Conservation (phyloP, 768 basidiomycete genomes). For the Pleurotus sapidus region DNA sequence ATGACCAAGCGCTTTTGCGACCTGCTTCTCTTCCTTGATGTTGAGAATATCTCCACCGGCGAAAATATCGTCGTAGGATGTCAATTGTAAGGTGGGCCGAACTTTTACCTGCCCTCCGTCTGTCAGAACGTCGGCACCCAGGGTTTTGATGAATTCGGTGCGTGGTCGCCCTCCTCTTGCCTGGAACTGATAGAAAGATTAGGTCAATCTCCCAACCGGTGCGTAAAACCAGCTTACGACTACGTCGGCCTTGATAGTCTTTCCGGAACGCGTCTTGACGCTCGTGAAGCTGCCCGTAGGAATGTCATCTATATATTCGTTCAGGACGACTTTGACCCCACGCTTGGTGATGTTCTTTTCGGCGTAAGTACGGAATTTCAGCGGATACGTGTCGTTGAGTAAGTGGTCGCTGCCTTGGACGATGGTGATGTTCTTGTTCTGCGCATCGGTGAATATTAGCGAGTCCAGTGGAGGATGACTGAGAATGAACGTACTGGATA, state of each 20-base stretch:
- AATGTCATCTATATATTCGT: constrained; percentile 49
- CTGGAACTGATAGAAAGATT: constrained; percentile 23
- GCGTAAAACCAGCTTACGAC: constrained; percentile 39
- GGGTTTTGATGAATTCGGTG: constrained; percentile 48
- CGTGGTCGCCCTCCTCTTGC: constrained; percentile 43
- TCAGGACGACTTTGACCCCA: constrained; percentile 48
- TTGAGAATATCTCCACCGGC: constrained; percentile 67
- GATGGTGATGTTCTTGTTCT: constrained; percentile 54
- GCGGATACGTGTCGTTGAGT: constrained; percentile 54
- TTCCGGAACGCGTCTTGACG: constrained; percentile 50
- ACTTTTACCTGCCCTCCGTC: constrained; percentile 45
- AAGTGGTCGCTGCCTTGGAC: constrained; percentile 54
- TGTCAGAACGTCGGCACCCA: constrained; percentile 35
- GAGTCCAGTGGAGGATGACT: neutral
- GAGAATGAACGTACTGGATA: constrained; percentile 28
- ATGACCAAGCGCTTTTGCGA: constrained; percentile 43
- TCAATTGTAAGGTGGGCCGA: constrained; percentile 54
- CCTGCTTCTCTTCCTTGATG: constrained; percentile 60
- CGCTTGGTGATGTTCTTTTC: constrained; percentile 37
- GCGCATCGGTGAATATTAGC: neutral
- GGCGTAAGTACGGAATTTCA: constrained; percentile 47
- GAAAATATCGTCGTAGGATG: constrained; percentile 49
- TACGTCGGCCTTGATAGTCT: constrained; percentile 48
- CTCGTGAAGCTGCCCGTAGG: constrained; percentile 31
- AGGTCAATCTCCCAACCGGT: neutral